phyloP scores from a whole-genome alignment of 768 basidiomycete species.

The Mrakia hoshinonis region DNA sequence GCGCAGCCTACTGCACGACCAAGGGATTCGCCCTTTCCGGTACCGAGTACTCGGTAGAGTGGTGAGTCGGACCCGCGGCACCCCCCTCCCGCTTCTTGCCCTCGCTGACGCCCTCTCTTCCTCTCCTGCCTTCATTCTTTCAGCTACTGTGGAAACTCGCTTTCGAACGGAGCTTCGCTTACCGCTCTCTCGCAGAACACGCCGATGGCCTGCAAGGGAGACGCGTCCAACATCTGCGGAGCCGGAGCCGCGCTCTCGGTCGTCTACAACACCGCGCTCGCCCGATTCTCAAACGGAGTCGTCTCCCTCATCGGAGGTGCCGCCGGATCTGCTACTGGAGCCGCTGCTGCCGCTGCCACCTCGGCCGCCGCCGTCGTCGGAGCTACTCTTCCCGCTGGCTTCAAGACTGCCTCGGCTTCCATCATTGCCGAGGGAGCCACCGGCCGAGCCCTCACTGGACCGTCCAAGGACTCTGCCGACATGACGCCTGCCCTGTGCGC shows the following conservation, averaged over 20 bases:
- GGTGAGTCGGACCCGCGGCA: background rate
- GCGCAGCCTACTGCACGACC: conserved; percentile 32
- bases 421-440: conserved; percentile 16
- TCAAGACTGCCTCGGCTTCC: background rate
- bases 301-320: background rate
- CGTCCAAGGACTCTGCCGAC: conserved; percentile 25
- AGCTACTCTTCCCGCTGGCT: conserved; percentile 2
- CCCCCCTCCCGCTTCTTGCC: background rate
- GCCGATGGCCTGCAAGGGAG: conserved; percentile 36
- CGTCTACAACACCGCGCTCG: conserved; percentile 10
- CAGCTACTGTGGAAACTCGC: conserved; percentile 46
- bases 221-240: conserved; percentile 11
- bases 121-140: background rate
- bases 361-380: background rate
- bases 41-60: conserved; percentile 32
- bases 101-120: background rate
- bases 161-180: conserved; percentile 47
- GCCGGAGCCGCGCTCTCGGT: background rate
- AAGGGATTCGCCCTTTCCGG: conserved; percentile 32
- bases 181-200: conserved; percentile 29
- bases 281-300: background rate
- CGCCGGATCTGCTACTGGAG: background rate
- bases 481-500: conserved; percentile 34
- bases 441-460: conserved; percentile 32
- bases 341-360: background rate